Evolutionary conservation across 306 rosid species (phyloP).

Genomic region (Glycine latifolia): DNA sequence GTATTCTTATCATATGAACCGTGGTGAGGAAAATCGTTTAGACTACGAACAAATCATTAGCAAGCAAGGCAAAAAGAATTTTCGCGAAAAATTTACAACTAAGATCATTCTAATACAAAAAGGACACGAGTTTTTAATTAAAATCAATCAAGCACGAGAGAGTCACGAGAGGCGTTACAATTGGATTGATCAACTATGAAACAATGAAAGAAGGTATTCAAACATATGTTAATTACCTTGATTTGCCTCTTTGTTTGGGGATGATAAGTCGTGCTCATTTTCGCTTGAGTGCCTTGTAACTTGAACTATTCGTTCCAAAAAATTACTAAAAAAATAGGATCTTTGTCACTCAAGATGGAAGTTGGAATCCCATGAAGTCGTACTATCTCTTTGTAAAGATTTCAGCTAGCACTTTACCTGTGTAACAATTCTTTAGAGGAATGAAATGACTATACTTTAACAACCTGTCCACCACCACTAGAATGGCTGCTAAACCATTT

Average conservation of each 20-base stretch:
- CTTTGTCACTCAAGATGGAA: not conserved
- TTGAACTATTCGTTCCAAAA: not conserved
- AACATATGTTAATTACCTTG: not conserved
- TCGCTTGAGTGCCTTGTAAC: not conserved
- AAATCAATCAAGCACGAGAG: too few species aligned
- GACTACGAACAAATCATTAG: too few species aligned
- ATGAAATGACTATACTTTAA: not conserved
- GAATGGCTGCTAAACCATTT: not conserved
- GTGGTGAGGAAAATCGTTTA: too few species aligned
- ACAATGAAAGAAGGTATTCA: not conserved
- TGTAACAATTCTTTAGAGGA: not conserved
- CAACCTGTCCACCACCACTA: not conserved
- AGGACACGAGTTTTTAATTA: too few species aligned
- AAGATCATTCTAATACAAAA: too few species aligned
- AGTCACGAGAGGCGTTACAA: too few species aligned
- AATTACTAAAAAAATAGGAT: not conserved
- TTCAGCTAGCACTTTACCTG: not conserved
- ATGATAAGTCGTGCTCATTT: not conserved
- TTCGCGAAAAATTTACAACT: too few species aligned
- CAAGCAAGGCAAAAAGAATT: too few species aligned
- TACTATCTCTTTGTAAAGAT: not conserved
- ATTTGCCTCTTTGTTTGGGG: not conserved
- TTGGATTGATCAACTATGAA: not conserved
- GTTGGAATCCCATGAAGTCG: not conserved
- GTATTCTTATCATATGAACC: too few species aligned